These are phyloP conservation scores for Aspergillus phoenicis DNA, from an alignment of 2,329 filamentous ascomycete genomes.

Conservation along the genomic window DNA sequence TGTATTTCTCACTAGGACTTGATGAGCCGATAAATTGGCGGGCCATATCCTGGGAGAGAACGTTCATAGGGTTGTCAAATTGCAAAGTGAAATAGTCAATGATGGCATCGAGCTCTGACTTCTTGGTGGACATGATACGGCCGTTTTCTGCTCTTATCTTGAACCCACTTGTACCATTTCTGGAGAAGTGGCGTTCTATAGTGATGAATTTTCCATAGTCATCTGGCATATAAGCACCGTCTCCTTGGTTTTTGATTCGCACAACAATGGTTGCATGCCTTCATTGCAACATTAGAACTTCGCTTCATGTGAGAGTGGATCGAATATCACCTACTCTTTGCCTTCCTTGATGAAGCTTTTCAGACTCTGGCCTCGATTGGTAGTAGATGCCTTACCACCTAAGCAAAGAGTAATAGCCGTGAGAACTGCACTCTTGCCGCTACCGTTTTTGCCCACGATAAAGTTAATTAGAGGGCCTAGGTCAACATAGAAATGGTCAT, in stretches of 20 bases:
- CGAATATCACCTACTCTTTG: constrained; percentile 60
- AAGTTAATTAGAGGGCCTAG: constrained; percentile 97
- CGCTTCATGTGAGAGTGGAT: not conserved
- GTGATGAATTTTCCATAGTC: constrained; percentile 82
- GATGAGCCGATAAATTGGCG: constrained; percentile 89
- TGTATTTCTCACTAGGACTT: constrained; percentile 83
- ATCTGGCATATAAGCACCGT: constrained; percentile 79
- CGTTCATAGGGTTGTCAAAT: constrained; percentile 95
- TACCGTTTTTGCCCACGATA: constrained; percentile 95
- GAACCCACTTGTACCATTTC: constrained; percentile 74
- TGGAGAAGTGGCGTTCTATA: constrained; percentile 87
- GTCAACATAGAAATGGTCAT: constrained; percentile 75
- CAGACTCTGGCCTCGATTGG: constrained; percentile 86
- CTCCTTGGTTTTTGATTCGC: constrained; percentile 86
- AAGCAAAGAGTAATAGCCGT: constrained; percentile 91
- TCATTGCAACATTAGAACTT: constrained; percentile 12
- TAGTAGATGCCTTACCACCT: constrained; percentile 90
- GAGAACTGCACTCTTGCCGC: constrained; percentile 93
- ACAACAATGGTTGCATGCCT: constrained; percentile 69
- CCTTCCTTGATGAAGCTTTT: constrained; percentile 92
- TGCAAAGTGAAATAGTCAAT: constrained; percentile 91
- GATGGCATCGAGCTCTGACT: constrained; percentile 85
- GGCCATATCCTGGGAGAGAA: constrained; percentile 92
- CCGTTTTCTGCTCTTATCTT: constrained; percentile 77
- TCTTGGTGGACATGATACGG: constrained; percentile 76